A percentile compares a stretch with the other conserved stretches of the same genome.
phyloP scores from a whole-genome alignment of 2,329 filamentous ascomycete genomes.

The Diaporthe destruens region DNA sequence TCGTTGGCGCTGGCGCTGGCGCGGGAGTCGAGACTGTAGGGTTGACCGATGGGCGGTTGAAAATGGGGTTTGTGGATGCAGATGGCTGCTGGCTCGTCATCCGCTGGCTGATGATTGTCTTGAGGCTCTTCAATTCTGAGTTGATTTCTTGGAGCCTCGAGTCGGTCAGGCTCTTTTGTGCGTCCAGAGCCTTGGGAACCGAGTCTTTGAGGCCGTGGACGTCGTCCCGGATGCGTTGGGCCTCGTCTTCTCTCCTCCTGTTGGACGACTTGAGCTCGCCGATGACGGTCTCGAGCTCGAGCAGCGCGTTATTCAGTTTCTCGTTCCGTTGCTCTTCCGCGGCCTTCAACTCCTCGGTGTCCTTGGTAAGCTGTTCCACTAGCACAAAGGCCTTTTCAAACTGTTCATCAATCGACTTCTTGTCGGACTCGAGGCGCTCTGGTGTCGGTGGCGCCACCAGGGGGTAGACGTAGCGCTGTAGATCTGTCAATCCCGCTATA shows the following conservation, averaged over 20 bases:
- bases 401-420: slow-evolving; percentile 89
- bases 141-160: slow-evolving; percentile 86
- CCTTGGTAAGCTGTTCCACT: slow-evolving; percentile 90
- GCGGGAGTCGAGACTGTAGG: slow-evolving; percentile 45
- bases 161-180: slow-evolving; percentile 88
- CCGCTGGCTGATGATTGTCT: slow-evolving; percentile 81
- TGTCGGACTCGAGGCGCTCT: slow-evolving; percentile 93
- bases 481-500: not conserved
- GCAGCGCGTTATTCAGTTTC: slow-evolving; percentile 82
- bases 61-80: slow-evolving; percentile 47
- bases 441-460: slow-evolving; percentile 94
- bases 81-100: slow-evolving; percentile 57
- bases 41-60: slow-evolving; percentile 46
- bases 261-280: slow-evolving; percentile 84
- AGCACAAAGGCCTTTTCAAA: slow-evolving; percentile 93
- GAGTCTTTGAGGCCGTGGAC: slow-evolving; percentile 84
- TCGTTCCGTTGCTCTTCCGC: slow-evolving; percentile 88
- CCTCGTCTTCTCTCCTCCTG: slow-evolving; percentile 87
- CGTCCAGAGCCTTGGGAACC: slow-evolving; percentile 89
- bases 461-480: slow-evolving; percentile 87
- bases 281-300: slow-evolving; percentile 87
- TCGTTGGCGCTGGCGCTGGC: slow-evolving; percentile 39
- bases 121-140: slow-evolving; percentile 89
- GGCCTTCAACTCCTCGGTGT: slow-evolving; percentile 88
- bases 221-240: slow-evolving; percentile 87